Conservation (phyloP, 169 alveolate genomes). For the Prorocentrum cordatum region DNA sequence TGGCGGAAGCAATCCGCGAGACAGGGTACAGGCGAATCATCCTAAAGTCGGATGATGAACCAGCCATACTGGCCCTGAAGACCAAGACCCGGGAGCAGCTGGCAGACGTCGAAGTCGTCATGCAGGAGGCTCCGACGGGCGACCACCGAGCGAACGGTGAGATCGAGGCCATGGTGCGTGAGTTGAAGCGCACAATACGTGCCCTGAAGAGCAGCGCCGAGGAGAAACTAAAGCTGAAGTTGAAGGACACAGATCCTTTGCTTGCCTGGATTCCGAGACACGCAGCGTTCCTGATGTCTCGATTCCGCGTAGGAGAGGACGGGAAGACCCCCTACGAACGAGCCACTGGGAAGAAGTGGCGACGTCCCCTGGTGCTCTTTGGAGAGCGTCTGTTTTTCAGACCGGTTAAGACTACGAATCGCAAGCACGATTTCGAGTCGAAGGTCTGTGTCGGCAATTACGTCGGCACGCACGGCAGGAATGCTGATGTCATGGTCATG, state of each 20-base stretch:
- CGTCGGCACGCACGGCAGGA: too few relatives aligned
- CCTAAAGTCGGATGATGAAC: neutral
- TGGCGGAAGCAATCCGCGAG: neutral
- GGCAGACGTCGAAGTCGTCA: neutral
- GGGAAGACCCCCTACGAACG: neutral
- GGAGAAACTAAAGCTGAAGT: neutral
- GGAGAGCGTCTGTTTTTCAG: neutral
- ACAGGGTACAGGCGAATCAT: neutral
- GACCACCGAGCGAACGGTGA: neutral
- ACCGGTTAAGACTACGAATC: too few relatives aligned
- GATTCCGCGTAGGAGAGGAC: neutral
- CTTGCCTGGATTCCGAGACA: neutral
- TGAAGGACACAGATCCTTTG: neutral
- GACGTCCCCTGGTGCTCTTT: neutral
- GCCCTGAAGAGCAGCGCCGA: neutral
- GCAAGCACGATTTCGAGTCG: too few relatives aligned
- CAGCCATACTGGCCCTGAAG: neutral
- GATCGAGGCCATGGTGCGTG: neutral
- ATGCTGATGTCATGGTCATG: too few relatives aligned
- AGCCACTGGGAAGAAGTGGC: neutral
- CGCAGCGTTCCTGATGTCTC: neutral
- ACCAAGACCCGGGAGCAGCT: too few relatives aligned
- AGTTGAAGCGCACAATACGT: neutral
- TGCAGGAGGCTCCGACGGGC: neutral
- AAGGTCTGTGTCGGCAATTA: too few relatives aligned